Evolutionary conservation across 768 basidiomycete genomes (phyloP).

Genomic region (Tricholoma furcatifolium): DNA sequence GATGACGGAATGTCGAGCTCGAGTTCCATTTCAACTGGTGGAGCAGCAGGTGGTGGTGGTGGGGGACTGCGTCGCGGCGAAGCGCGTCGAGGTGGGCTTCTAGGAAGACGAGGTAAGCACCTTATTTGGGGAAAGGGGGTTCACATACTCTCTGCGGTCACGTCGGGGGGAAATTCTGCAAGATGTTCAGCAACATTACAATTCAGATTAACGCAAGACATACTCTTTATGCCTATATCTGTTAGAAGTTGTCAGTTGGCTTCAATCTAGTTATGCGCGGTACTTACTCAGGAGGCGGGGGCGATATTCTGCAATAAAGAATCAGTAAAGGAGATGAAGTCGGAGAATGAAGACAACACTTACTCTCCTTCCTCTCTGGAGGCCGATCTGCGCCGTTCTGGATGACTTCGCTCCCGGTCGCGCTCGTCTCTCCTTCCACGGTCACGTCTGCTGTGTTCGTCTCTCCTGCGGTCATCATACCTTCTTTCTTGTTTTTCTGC

Average conservation of each 20-base stretch:
- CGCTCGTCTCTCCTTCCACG: slow-evolving; percentile 34
- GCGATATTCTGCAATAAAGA: slow-evolving; percentile 2
- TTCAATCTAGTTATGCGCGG: background rate
- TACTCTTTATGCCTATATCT: slow-evolving; percentile 4
- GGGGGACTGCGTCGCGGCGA: slow-evolving; percentile 50
- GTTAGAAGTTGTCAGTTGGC: background rate
- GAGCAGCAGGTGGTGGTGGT: slow-evolving; percentile 13
- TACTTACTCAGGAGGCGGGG: slow-evolving; percentile 3
- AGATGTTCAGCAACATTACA: background rate
- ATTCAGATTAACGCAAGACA: background rate
- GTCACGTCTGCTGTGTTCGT: slow-evolving; percentile 31
- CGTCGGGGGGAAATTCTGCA: background rate
- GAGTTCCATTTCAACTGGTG: slow-evolving; percentile 47
- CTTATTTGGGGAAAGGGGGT: background rate
- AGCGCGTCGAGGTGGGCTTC: slow-evolving; percentile 30
- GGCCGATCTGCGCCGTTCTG: slow-evolving; percentile 23
- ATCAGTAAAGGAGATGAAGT: background rate
- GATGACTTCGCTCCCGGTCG: slow-evolving; percentile 22
- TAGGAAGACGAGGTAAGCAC: background rate
- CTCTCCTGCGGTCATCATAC: slow-evolving; percentile 31
- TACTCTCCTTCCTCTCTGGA: slow-evolving; percentile 88
- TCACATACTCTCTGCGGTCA: slow-evolving; percentile 1
- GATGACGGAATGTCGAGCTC: slow-evolving; percentile 43
- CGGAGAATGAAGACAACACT: slow-evolving; percentile 51
- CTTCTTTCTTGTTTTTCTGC: slow-evolving; percentile 32